Base-by-base conservation (phyloP, 2,329 filamentous ascomycete species). In the Monilinia aucupariae region DNA sequence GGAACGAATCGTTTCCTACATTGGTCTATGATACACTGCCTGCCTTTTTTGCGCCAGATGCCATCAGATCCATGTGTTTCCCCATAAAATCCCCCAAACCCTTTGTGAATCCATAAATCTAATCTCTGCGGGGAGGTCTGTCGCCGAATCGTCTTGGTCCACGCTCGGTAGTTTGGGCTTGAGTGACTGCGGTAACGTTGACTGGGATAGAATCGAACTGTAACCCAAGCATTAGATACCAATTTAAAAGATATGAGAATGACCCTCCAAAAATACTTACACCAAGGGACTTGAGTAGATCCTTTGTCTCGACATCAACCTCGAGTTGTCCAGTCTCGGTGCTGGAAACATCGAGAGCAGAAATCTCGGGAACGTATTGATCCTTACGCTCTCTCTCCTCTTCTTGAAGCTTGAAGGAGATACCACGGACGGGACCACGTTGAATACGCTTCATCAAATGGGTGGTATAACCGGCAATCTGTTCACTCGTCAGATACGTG, bases 381-480 rank as follows among this genome's bases (percentile, higher is more conserved):
- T 99, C 94, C 90, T 99, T 99, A 80, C 94, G 90, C 85, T 99
- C 94, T 86, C 94, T 91, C 89, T 99, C 94, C 85, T 99, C 94
- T 85, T 99, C 94, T 84, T 99, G 94, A 67, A 99, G 91, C 88
- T 99, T 99, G 92, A 99, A 99, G 81, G 96, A 99, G 83, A 99
- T 99, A 85, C 94, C 94, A 76, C 94, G 96, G 81, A 99, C 94
- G 71, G 94, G 94, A 71, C 94, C 94, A 80, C 94, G 92, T 86
- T 97, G 94, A 75, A 99, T 99, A 82, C 94, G 94, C 89, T 97
- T 97, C 96, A 99, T 99, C 81, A 96, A 80, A 79, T 96, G 92
- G 72, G 94, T 97, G 75, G 93, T 96, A 88, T 96, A 97, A 76
- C 94, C 94, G 77, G 94, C 92, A 83, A 96, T 96, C 91, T 93